Evolutionary conservation across 805 yeast genomes (phyloP), one percentile per base, ranked within the genome.

Genomic region (Saccharomycodes ludwigii): DNA sequence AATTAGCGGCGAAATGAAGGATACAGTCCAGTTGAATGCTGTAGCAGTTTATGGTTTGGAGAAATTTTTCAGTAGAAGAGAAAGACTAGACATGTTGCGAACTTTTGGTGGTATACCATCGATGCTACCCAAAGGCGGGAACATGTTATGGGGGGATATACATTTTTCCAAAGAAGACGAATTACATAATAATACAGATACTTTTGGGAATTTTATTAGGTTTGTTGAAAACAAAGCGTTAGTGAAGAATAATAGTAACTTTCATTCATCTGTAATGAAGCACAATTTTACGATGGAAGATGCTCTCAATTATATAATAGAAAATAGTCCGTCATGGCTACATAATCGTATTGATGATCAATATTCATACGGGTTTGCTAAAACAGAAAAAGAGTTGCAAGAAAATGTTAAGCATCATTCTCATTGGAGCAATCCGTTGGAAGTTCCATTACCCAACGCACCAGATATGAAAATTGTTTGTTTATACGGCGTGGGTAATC

Each of bases 1-100:
- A 37, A 55, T 91, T n/a, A 82, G 95, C 11, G 98, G 98, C 11
- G 98, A 91, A 57, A 91, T 91, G 97, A 83, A 76, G 53, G 98
- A 91, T 54, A 91, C 98, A 0, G 93, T 93, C 19, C 95, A 88
- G 48, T 63, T 91, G 51, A 91, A 91, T 52, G 78, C 91, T 3
- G 58, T 88, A 38, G 98, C 97, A 0, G 84, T 88, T 41, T 84
- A 82, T 47, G 98, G 96, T 1, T 66, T 91, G 35, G 98, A 91
- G 50, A 84, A 82, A 58, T 91, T 91, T 56, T 85, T 91, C 54
- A 78, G 91, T 31, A 70, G 94, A 50, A 70, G 73, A 38, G 98
- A 88, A 57, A 70, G 98, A 42, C 72, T 84, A 5, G 93, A 83
- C 39, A 65, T 91, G 79, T 51, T 85, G 30, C 66, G 84, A 40